Evolutionary conservation across 164 flowering plant genomes (phyloP), one percentile per base, ranked within the genome.

Genomic region (Vitis cinerea): DNA sequence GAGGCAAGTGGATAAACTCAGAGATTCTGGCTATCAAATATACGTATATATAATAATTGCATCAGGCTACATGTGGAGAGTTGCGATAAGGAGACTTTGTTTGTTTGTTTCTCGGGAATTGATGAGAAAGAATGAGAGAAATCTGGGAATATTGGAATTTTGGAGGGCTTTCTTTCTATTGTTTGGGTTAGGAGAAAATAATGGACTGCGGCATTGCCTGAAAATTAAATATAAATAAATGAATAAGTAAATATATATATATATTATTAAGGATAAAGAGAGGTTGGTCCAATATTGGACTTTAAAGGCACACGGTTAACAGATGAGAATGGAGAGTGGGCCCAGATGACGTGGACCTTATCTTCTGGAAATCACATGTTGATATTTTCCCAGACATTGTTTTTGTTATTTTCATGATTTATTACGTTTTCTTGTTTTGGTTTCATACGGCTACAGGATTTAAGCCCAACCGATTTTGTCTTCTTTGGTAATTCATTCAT

Each of bases 1-100:
- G 77, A 81, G 85, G 85, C 71, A 69, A 76, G 51, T 61, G 83
- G 87, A 81, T 81, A 82, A 72, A 78, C 65, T 68, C 70, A 51
- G 67, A 49, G 30, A 59, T 51, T 47, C 19, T 44, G 59, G 49
- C 19, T 11, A 55, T 65, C 27, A 8, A 16, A 19, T 73, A 63
- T 52, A 29, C 13, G 10, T 9, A 31, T 23, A 10, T 47, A 15
- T 19, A 23, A n/a, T 37, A 37, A 3, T 37, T 37, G 0, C 44
- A 4, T 37, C 0, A 37, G 6, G 51, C 3, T 9, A 23, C 67
- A 65, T 48, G 59, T 66, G 68, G 62, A 51, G 59, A 30, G 66
- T 59, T 52, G 4, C 60, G 70, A 77, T 13, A 69, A 70, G 70
- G 31, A 50, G 49, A 16, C 3, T 10, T 30, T 11, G 7, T 51